Percentiles rank a stretch among this genome's conserved stretches.
Conservation (phyloP, 78 protist genomes). For the Chrysochromulina parva region DNA sequence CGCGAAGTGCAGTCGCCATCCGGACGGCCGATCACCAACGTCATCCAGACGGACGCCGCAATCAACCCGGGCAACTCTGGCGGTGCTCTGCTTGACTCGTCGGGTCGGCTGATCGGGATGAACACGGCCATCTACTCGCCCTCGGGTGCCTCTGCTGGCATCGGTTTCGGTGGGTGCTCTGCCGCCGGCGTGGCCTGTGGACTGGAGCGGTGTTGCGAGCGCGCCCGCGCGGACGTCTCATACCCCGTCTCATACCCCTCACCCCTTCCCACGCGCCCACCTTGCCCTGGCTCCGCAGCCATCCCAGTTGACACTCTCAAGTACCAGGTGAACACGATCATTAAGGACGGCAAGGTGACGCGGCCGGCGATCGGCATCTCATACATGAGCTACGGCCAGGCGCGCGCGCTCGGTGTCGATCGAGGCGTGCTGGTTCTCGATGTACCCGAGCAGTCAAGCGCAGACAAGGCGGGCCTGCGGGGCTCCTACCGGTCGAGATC, state of each 20-base stretch:
- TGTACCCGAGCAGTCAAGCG: background rate
- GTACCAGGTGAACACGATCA: background rate
- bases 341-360: background rate
- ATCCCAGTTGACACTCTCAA: background rate
- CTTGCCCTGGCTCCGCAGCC: background rate
- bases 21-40: constrained; percentile 38
- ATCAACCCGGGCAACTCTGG: constrained; percentile 53
- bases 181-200: too few species aligned
- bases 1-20: constrained; percentile 1
- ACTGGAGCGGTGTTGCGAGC: too few species aligned
- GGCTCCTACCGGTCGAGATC: background rate
- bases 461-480: background rate
- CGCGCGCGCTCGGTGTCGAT: background rate
- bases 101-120: constrained; percentile 38
- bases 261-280: too few species aligned
- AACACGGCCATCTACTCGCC: constrained; percentile 49
- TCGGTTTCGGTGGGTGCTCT: background rate
- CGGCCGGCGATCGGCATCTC: background rate
- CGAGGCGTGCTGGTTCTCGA: background rate
- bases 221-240: too few species aligned
- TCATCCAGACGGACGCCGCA: constrained; percentile 47
- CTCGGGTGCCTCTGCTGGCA: constrained; percentile 27
- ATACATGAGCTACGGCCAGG: background rate
- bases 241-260: too few species aligned
- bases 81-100: constrained; percentile 33